Evolutionary conservation across 2,329 filamentous ascomycete species (phyloP).

Genomic region (Colletotrichum australisinense): DNA sequence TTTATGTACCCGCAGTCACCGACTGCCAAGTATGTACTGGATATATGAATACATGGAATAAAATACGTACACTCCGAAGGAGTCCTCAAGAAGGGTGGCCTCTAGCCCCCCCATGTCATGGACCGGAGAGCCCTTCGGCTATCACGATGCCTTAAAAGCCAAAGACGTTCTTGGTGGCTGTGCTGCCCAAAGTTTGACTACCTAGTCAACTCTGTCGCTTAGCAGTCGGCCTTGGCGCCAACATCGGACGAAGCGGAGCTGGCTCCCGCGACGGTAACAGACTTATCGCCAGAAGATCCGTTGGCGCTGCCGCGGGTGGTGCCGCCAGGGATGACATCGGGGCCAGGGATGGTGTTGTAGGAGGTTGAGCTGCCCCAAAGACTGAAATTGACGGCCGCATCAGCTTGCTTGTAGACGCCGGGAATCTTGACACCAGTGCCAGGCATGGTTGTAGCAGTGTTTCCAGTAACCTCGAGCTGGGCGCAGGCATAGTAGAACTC

Average conservation of each 20-base stretch:
- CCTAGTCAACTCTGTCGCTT: too few relatives aligned
- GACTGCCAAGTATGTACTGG: neutral
- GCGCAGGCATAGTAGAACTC: constrained; percentile 59
- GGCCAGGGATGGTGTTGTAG: constrained; percentile 9
- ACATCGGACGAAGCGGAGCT: neutral
- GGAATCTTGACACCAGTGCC: constrained; percentile 49
- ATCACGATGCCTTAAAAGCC: neutral
- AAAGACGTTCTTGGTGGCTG: neutral
- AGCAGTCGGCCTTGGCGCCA: neutral
- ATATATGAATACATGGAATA: neutral
- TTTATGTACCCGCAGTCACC: neutral
- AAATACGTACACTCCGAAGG: neutral
- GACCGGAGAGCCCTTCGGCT: too few relatives aligned
- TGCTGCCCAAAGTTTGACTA: too few relatives aligned
- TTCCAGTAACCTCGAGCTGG: constrained; percentile 52
- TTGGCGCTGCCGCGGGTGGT: constrained; percentile 31
- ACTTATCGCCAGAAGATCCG: constrained; percentile 26
- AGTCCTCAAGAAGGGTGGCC: neutral
- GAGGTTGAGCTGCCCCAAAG: constrained; percentile 15
- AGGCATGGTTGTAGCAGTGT: constrained; percentile 26
- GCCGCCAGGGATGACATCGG: constrained; percentile 28
- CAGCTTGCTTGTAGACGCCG: constrained; percentile 44
- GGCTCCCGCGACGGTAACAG: neutral
- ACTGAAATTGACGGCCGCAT: constrained; percentile 25
- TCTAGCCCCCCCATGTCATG: too few relatives aligned